A percentile compares a stretch with the other conserved stretches of the same genome.
phyloP scores from a whole-genome alignment of 768 basidiomycete species.

The Mycena maculata region DNA sequence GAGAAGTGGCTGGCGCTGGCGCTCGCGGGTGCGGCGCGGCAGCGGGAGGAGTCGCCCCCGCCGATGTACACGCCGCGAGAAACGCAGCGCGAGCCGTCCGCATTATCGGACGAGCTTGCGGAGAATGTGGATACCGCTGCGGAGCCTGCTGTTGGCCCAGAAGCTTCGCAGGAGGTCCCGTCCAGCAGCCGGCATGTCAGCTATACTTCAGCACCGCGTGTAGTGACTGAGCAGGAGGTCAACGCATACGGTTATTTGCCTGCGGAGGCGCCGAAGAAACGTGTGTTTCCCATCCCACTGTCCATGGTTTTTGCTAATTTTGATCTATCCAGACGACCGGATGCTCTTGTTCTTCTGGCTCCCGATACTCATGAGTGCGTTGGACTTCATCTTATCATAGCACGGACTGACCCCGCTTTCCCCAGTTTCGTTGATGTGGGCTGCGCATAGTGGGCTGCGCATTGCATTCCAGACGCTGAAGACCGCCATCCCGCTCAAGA shows the following conservation, averaged over 20 bases:
- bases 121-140: conserved; percentile 33
- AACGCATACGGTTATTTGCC: conserved; percentile 77
- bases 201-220: conserved; percentile 58
- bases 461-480: conserved; percentile 63
- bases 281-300: conserved; percentile 53
- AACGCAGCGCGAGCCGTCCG: conserved; percentile 9
- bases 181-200: conserved; percentile 54
- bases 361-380: conserved; percentile 83
- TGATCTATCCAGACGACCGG: conserved; percentile 69
- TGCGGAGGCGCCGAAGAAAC: conserved; percentile 71
- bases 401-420: conserved; percentile 7
- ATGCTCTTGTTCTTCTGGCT: conserved; percentile 91
- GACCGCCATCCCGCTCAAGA: conserved; percentile 59
- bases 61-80: conserved; percentile 79
- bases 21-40: conserved; percentile 58
- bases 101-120: conserved; percentile 27
- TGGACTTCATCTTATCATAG: background rate
- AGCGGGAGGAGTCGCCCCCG: conserved; percentile 68
- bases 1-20: conserved; percentile 80
- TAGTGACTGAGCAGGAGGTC: conserved; percentile 76
- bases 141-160: conserved; percentile 19
- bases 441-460: conserved; percentile 57
- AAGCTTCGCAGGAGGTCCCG: conserved; percentile 34
- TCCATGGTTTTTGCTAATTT: conserved; percentile 21
- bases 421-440: conserved; percentile 72